These are phyloP conservation scores for Alternaria postmessia DNA, from an alignment of 2,329 filamentous ascomycete species.

Conservation along the genomic window DNA sequence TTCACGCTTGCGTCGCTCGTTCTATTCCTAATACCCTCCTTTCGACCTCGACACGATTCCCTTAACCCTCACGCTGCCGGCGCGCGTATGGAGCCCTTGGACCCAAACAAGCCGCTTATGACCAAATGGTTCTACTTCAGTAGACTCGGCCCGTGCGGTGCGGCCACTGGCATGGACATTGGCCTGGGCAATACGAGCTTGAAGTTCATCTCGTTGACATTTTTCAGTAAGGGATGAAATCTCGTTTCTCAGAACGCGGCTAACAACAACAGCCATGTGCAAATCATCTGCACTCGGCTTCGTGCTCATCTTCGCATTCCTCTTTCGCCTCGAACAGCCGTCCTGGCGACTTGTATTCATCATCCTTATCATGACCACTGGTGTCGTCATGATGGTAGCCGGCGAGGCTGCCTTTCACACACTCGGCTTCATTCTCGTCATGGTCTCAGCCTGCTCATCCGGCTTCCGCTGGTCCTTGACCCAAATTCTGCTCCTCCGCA, in stretches of 20 bases:
- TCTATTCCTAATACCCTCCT: slow-evolving; percentile 80
- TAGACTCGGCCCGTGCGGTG: slow-evolving; percentile 88
- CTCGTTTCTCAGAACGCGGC: not conserved
- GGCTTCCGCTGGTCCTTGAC: slow-evolving; percentile 99
- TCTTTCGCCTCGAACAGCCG: slow-evolving; percentile 88
- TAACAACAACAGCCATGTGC: slow-evolving; percentile 74
- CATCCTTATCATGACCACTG: slow-evolving; percentile 89
- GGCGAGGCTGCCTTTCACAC: slow-evolving; percentile 90
- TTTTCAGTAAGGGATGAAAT: slow-evolving; percentile 70
- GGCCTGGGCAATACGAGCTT: slow-evolving; percentile 94
- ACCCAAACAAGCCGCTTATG: slow-evolving; percentile 70
- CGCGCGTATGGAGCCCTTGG: slow-evolving; percentile 41
- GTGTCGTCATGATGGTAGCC: slow-evolving; percentile 98
- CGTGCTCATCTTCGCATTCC: slow-evolving; percentile 91
- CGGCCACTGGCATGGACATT: slow-evolving; percentile 93
- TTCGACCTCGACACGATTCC: slow-evolving; percentile 71
- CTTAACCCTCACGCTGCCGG: slow-evolving; percentile 44
- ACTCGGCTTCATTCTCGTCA: slow-evolving; percentile 89
- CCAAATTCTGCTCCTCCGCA: slow-evolving; percentile 91
- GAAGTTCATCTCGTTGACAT: slow-evolving; percentile 95
- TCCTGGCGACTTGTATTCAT: slow-evolving; percentile 87
- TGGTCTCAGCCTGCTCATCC: slow-evolving; percentile 91
- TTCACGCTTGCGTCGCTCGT: slow-evolving; percentile 81
- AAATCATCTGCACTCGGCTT: slow-evolving; percentile 97
- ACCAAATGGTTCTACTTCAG: slow-evolving; percentile 91